phyloP scores from a whole-genome alignment of 1,284 basidiomycete genomes.

The Ganoderma lingzhi region DNA sequence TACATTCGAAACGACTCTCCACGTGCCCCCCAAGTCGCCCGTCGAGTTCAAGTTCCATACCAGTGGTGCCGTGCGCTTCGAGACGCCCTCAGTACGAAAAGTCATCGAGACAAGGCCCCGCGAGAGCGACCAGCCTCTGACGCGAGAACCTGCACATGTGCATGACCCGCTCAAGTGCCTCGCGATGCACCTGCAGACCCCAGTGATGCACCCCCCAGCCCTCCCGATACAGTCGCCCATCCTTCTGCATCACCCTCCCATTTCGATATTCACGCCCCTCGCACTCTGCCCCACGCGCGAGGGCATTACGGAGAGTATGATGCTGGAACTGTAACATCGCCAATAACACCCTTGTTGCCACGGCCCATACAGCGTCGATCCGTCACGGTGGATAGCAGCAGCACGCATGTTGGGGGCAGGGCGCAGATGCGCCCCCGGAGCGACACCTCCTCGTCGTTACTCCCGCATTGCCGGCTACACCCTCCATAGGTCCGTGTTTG shows the following conservation, averaged over 20 bases:
- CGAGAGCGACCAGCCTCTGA: not conserved
- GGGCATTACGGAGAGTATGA: not conserved
- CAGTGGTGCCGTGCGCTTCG: not conserved
- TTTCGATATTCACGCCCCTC: not conserved
- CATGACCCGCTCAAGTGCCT: not conserved
- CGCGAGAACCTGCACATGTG: not conserved
- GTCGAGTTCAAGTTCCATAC: not conserved
- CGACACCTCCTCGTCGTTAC: not conserved
- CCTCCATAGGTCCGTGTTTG: not conserved
- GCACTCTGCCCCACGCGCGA: not conserved
- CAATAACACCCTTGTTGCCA: not conserved
- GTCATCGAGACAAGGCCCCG: not conserved
- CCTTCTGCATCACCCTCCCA: not conserved
- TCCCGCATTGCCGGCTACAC: not conserved
- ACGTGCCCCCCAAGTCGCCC: not conserved
- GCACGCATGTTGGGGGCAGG: not conserved
- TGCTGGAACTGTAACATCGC: not conserved
- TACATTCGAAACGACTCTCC: not conserved
- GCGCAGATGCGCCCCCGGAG: not conserved
- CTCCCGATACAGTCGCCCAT: not conserved
- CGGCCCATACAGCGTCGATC: constrained; percentile 1
- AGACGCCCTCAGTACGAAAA: not conserved
- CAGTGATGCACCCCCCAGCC: not conserved
- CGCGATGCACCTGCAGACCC: not conserved
- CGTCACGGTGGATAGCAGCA: not conserved